These are phyloP conservation scores for Elsinoe australis DNA, from an alignment of 2,329 filamentous ascomycete genomes.

Conservation along the genomic window DNA sequence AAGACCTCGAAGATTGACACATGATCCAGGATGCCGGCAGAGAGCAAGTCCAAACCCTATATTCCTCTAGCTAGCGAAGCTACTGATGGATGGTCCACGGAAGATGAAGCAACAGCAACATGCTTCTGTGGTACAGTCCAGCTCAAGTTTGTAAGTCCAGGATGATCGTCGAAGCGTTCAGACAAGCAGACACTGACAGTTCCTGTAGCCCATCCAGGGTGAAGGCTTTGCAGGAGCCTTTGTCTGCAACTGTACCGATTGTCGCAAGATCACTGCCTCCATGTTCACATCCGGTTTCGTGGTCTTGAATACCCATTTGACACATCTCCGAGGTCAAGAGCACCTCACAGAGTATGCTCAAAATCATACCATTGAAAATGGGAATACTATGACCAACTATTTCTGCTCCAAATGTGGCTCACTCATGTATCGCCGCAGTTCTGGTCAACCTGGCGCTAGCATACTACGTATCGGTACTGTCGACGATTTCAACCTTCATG, in stretches of 20 bases:
- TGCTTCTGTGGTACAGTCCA: slow-evolving; percentile 54
- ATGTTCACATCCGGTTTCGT: slow-evolving; percentile 56
- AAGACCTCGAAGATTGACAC: too few species aligned
- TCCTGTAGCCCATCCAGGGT: too few species aligned
- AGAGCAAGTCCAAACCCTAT: slow-evolving; percentile 5
- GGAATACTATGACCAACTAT: slow-evolving; percentile 51
- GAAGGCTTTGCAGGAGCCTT: slow-evolving; percentile 43
- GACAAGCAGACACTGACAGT: too few species aligned
- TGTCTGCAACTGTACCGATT: slow-evolving; percentile 54
- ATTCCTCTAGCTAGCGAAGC: not conserved
- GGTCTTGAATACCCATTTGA: slow-evolving; percentile 39
- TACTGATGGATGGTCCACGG: slow-evolving; percentile 3
- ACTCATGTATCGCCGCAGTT: slow-evolving; percentile 50
- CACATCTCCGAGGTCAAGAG: slow-evolving; percentile 45
- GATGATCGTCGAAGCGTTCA: too few species aligned
- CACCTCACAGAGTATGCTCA: slow-evolving; percentile 45
- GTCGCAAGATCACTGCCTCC: slow-evolving; percentile 54
- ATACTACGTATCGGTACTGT: slow-evolving; percentile 53
- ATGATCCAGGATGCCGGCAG: too few species aligned
- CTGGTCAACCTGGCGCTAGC: slow-evolving; percentile 38
- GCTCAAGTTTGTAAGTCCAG: too few species aligned
- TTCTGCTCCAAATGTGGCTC: slow-evolving; percentile 55
- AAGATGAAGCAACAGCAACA: slow-evolving; percentile 44
- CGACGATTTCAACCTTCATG: slow-evolving; percentile 54
- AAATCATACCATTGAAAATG: slow-evolving; percentile 40